A percentile compares a stretch with the other conserved stretches of the same genome.
phyloP scores from a whole-genome alignment of 257 asterid genomes.

The Forsythia viridissima region DNA sequence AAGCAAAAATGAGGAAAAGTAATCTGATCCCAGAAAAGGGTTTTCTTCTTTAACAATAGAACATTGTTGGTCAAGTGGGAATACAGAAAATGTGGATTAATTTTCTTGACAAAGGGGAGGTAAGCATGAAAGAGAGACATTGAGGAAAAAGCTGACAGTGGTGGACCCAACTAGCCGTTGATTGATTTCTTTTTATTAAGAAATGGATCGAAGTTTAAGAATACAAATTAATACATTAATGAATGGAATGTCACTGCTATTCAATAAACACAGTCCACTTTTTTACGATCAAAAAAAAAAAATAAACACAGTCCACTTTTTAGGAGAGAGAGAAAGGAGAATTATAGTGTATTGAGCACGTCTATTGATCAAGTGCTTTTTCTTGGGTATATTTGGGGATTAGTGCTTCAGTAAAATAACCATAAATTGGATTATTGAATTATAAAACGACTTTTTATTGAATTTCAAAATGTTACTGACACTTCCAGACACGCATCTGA shows the following conservation, averaged over 20 bases:
- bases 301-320: not conserved
- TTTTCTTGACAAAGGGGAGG: constrained; percentile 22
- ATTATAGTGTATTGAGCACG: not conserved
- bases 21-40: constrained; percentile 26
- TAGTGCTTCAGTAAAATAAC: too few species aligned
- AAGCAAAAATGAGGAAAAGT: not conserved
- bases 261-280: not conserved
- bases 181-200: constrained; percentile 12
- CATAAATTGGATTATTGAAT: too few species aligned
- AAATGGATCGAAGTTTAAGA: constrained; percentile 12
- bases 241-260: not conserved
- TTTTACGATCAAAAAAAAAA: too few species aligned
- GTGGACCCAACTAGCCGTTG: constrained; percentile 49
- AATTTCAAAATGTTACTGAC: too few species aligned
- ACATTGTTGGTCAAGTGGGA: constrained; percentile 21
- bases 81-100: constrained; percentile 19
- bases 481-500: too few species aligned
- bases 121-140: constrained; percentile 11
- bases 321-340: not conserved
- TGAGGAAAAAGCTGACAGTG: constrained; percentile 41
- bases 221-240: not conserved
- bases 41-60: constrained; percentile 22
- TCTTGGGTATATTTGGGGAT: too few species aligned
- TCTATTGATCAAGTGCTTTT: too few species aligned
- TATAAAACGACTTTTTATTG: too few species aligned